phyloP scores from a whole-genome alignment of 2,329 filamentous ascomycete species.

The Chalaropsis ovoidea region DNA sequence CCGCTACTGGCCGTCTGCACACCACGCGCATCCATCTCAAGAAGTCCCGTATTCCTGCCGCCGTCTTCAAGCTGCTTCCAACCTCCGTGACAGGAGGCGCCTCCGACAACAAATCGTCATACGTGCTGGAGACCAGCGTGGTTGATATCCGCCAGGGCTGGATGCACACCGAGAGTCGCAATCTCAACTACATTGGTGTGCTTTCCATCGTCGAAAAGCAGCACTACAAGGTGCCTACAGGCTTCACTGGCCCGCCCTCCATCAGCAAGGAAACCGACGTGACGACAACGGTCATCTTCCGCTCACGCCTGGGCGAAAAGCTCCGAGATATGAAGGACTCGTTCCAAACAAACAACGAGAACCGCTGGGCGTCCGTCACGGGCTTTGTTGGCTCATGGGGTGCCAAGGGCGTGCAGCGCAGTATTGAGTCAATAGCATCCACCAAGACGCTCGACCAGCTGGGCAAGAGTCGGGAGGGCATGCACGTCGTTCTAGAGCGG shows the following conservation, averaged over 20 bases:
- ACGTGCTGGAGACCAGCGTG: constrained; percentile 69
- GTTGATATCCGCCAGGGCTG: constrained; percentile 71
- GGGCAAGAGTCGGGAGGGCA: constrained; percentile 70
- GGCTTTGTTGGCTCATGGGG: constrained; percentile 51
- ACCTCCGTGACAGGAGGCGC: constrained; percentile 55
- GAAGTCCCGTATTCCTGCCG: constrained; percentile 64
- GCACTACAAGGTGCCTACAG: constrained; percentile 40
- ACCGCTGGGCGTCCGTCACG: constrained; percentile 39
- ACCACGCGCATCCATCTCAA: constrained; percentile 75
- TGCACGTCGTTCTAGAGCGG: constrained; percentile 69
- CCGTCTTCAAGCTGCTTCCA: constrained; percentile 66
- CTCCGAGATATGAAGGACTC: constrained; percentile 47
- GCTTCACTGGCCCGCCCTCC: constrained; percentile 30
- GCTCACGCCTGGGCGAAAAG: constrained; percentile 60
- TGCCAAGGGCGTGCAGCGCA: constrained; percentile 61
- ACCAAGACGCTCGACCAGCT: constrained; percentile 68
- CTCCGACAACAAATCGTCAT: constrained; percentile 59
- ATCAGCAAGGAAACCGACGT: constrained; percentile 48
- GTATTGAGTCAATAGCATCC: constrained; percentile 68
- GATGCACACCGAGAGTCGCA: constrained; percentile 73
- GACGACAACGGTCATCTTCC: constrained; percentile 62
- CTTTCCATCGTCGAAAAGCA: constrained; percentile 70
- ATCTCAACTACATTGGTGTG: constrained; percentile 73
- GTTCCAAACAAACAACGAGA: constrained; percentile 33
- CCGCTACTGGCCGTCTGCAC: constrained; percentile 61